Evolutionary conservation across 768 basidiomycete genomes (phyloP).

Genomic region (Trametes punicea): DNA sequence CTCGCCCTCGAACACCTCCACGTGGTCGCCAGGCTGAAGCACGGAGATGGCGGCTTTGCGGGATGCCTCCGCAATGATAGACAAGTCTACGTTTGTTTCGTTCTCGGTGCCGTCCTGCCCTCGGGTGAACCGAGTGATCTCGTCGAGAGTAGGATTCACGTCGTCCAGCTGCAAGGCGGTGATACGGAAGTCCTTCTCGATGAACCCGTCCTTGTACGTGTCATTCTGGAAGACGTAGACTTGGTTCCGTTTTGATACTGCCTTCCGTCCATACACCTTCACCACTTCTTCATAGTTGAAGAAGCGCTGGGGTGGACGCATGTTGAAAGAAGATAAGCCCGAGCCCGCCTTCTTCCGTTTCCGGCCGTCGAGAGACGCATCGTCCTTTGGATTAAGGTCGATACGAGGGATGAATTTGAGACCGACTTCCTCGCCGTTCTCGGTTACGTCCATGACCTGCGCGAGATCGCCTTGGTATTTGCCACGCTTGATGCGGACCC

Average conservation of each 20-base stretch:
- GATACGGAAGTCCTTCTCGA: constrained; percentile 93
- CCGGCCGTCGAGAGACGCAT: constrained; percentile 58
- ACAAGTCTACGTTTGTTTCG: constrained; percentile 77
- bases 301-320: constrained; percentile 85
- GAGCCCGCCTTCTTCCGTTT: constrained; percentile 72
- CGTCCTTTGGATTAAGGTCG: constrained; percentile 89
- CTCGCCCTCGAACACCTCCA: constrained; percentile 97
- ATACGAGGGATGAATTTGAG: constrained; percentile 97
- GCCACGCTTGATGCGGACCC: constrained; percentile 94
- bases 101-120: constrained; percentile 67
- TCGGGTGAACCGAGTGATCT: constrained; percentile 87
- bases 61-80: constrained; percentile 89
- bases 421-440: constrained; percentile 90
- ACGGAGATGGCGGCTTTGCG: constrained; percentile 88
- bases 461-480: constrained; percentile 95
- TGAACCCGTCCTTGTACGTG: constrained; percentile 91
- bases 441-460: constrained; percentile 90
- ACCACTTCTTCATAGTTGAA: constrained; percentile 93
- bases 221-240: constrained; percentile 89
- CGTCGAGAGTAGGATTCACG: constrained; percentile 93
- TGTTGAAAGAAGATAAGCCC: constrained; percentile 42
- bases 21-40: constrained; percentile 95
- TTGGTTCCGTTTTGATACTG: constrained; percentile 70
- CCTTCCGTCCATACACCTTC: constrained; percentile 78
- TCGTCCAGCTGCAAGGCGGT: constrained; percentile 77